Evolutionary conservation across 257 asterid genomes (phyloP), one percentile per base, ranked within the genome.

Genomic region (Primulina huaijiensis): DNA sequence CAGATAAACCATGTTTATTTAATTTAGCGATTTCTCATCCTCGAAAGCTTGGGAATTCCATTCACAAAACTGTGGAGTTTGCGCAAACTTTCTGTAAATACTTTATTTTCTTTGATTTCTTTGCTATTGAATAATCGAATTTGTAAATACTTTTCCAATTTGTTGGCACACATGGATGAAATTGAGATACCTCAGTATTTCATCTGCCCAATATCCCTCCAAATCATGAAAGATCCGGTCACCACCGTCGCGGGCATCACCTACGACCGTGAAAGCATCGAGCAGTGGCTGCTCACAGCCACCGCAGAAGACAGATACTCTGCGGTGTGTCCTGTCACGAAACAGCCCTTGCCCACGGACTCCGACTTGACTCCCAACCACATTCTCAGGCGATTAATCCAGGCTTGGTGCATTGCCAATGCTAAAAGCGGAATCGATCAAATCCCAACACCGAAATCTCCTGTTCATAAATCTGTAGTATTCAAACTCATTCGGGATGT

Each of bases 171-270:
- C 21, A 81, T 88, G 92, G 87, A 83, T 53, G 84, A 84, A 66
- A 81, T 89, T 57, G 97, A 93, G 3, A 74, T 89, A 30, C 99
- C 99, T 7, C 85, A 82, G 27, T 94, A 89, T 62, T 94, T 94
- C 58, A 66, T 94, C 5, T 94, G 99, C 62, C 99, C 99, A 0
- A 89, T 94, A 14, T 94, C 99, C 0, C 92, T 90, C 33, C 96
- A 93, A 56, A 85, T 94, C 40, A 91, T 94, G 96, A 86, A 72
- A 67, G 99, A 94, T 74, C 97, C 96, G 0, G 99, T 94, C 8
- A 89, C 96, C 34, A 75, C 96, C 33, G 80, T 86, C 72, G 82
- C 99, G 19, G 99, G 99, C 34, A 94, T 94, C 68, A 90, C 97
- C 8, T 94, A 94, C 76, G 96, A 94, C 76, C 86, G 97, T 2